phyloP scores from a whole-genome alignment of 2,329 filamentous ascomycete species.

The Xylariomycetidae sp. region DNA sequence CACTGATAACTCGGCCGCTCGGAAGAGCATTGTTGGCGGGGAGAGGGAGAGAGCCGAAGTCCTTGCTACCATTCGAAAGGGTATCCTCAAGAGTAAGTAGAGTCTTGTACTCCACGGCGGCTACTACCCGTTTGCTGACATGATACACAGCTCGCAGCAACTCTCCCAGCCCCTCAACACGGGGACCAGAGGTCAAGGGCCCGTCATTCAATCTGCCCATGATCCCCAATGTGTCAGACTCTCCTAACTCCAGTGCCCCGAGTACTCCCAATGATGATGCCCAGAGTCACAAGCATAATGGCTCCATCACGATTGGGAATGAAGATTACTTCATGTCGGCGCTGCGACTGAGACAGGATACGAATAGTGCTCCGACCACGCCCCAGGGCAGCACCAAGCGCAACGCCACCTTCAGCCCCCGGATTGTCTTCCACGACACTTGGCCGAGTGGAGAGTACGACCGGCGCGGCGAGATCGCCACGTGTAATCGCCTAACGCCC shows the following conservation, averaged over 20 bases:
- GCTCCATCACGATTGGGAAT: constrained; percentile 67
- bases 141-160: constrained; percentile 59
- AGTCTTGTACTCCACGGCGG: constrained; percentile 8
- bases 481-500: constrained; percentile 93
- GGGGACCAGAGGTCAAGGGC: constrained; percentile 49
- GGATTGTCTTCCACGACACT: constrained; percentile 92
- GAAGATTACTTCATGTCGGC: constrained; percentile 88
- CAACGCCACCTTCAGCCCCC: constrained; percentile 75
- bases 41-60: constrained; percentile 89
- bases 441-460: constrained; percentile 97
- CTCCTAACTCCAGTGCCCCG: constrained; percentile 77
- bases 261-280: constrained; percentile 81
- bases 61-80: constrained; percentile 86
- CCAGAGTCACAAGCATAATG: constrained; percentile 58
- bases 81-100: constrained; percentile 81
- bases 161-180: constrained; percentile 61
- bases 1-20: constrained; percentile 55
- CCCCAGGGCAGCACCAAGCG: constrained; percentile 57
- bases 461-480: constrained; percentile 89
- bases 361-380: constrained; percentile 74
- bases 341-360: constrained; percentile 66
- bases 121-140: constrained; percentile 3
- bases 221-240: constrained; percentile 63
- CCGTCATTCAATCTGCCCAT: constrained; percentile 52
- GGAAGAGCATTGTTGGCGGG: constrained; percentile 86